These are phyloP conservation scores for Lanmaoa rubissima DNA, from an alignment of 768 basidiomycete genomes.

Conservation along the genomic window DNA sequence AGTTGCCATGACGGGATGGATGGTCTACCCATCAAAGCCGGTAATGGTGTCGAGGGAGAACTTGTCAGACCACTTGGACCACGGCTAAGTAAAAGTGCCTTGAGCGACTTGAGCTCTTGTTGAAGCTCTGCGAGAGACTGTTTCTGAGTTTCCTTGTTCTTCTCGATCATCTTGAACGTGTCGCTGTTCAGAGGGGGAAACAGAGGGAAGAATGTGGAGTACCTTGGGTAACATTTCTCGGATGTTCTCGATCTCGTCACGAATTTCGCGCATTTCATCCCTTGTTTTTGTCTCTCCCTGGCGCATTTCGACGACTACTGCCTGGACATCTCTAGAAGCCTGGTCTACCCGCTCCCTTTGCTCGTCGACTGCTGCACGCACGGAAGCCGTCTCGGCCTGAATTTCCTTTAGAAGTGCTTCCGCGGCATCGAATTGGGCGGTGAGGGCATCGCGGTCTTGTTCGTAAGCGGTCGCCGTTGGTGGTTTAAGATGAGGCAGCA, in stretches of 20 bases:
- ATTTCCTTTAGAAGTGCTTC: conserved; percentile 80
- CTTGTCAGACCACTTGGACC: conserved; percentile 48
- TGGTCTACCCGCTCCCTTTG: conserved; percentile 72
- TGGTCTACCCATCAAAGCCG: conserved; percentile 56
- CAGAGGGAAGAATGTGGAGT: conserved; percentile 9
- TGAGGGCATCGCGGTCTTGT: conserved; percentile 78
- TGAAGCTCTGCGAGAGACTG: conserved; percentile 85
- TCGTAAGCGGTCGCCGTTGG: conserved; percentile 88
- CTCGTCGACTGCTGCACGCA: conserved; percentile 70
- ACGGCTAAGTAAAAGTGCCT: conserved; percentile 80
- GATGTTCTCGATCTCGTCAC: conserved; percentile 87
- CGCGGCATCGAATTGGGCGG: conserved; percentile 87
- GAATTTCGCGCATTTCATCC: conserved; percentile 88
- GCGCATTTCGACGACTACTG: conserved; percentile 69
- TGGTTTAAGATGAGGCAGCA: conserved; percentile 87
- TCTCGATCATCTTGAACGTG: conserved; percentile 80
- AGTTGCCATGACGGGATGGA: conserved; percentile 93
- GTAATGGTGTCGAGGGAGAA: conserved; percentile 48
- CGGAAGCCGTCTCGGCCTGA: conserved; percentile 69
- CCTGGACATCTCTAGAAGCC: conserved; percentile 69
- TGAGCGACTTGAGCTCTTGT: conserved; percentile 91
- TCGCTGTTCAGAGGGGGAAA: neutral
- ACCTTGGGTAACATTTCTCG: conserved; percentile 95
- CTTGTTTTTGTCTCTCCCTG: conserved; percentile 76
- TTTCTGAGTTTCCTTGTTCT: conserved; percentile 82